Conservation (phyloP, 2,329 filamentous ascomycete species). For the Aspergillus luchuensis region DNA sequence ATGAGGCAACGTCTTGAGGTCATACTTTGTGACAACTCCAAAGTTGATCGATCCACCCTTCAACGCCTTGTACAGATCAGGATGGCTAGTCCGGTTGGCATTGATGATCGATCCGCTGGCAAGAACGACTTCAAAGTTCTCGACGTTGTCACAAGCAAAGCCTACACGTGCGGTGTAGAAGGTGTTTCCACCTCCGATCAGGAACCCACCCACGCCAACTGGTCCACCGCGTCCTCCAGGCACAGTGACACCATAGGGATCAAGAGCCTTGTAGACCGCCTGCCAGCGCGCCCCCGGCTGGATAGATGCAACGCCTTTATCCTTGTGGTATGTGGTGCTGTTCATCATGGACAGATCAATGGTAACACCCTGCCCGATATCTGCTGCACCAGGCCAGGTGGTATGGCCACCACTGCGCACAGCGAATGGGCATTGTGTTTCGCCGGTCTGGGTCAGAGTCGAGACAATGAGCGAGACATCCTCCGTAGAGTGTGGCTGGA, state of each 20-base stretch:
- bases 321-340: constrained; percentile 20
- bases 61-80: constrained; percentile 56
- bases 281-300: constrained; percentile 24
- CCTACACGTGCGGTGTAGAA: constrained; percentile 52
- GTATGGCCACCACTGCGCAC: constrained; percentile 51
- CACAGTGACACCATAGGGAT: constrained; percentile 18
- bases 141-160: constrained; percentile 54
- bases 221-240: constrained; percentile 24
- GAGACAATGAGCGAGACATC: constrained; percentile 28
- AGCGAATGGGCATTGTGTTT: constrained; percentile 23
- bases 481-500: constrained; percentile 26
- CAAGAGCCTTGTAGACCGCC: constrained; percentile 21
- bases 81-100: constrained; percentile 45
- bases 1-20: constrained; percentile 22
- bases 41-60: constrained; percentile 62
- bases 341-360: constrained; percentile 40
- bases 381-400: constrained; percentile 43
- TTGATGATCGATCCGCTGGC: constrained; percentile 53
- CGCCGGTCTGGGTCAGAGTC: constrained; percentile 15
- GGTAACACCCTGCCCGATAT: constrained; percentile 46
- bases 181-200: constrained; percentile 46
- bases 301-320: constrained; percentile 17
- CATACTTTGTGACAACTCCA: constrained; percentile 41
- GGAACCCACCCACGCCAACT: constrained; percentile 28
- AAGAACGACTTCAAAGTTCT: constrained; percentile 56